Evolutionary conservation across 2,329 filamentous ascomycete species (phyloP).

Genomic region (Pyrenochaeta sp.): DNA sequence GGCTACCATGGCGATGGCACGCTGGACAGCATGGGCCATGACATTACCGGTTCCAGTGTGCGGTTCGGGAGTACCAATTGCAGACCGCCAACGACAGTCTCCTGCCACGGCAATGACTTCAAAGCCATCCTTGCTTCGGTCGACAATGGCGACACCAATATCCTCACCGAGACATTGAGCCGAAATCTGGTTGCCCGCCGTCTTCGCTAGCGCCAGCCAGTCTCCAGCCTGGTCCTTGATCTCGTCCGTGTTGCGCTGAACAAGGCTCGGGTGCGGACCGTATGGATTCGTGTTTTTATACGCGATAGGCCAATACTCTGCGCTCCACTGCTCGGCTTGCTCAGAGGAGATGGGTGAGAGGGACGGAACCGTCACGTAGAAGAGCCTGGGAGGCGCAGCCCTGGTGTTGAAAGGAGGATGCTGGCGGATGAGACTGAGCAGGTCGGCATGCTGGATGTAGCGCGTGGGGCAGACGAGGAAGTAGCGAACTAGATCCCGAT

Average conservation of each 20-base stretch:
- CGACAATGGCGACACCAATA: slow-evolving; percentile 78
- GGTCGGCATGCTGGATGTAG: slow-evolving; percentile 61
- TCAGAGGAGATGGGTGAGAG: slow-evolving; percentile 77
- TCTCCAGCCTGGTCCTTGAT: slow-evolving; percentile 68
- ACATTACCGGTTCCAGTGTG: slow-evolving; percentile 67
- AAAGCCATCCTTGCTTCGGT: slow-evolving; percentile 55
- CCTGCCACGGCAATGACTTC: slow-evolving; percentile 76
- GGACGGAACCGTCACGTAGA: slow-evolving; percentile 72
- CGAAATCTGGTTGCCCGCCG: slow-evolving; percentile 67
- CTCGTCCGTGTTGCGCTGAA: slow-evolving; percentile 73
- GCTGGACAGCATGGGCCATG: slow-evolving; percentile 78
- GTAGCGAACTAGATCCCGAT: slow-evolving; percentile 51
- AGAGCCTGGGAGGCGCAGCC: slow-evolving; percentile 60
- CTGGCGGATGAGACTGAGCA: slow-evolving; percentile 42
- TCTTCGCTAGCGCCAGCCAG: slow-evolving; percentile 73
- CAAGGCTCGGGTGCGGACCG: slow-evolving; percentile 79
- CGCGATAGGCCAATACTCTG: slow-evolving; percentile 81
- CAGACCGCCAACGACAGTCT: slow-evolving; percentile 73
- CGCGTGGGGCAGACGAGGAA: slow-evolving; percentile 61
- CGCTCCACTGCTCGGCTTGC: slow-evolving; percentile 77
- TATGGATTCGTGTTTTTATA: slow-evolving; percentile 89
- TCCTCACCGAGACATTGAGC: slow-evolving; percentile 68
- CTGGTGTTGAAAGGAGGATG: slow-evolving; percentile 49
- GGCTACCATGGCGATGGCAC: slow-evolving; percentile 84
- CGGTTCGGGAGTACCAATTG: slow-evolving; percentile 26